Evolutionary conservation across 257 asterid species (phyloP).

Genomic region (Dorcoceras hygrometricum): DNA sequence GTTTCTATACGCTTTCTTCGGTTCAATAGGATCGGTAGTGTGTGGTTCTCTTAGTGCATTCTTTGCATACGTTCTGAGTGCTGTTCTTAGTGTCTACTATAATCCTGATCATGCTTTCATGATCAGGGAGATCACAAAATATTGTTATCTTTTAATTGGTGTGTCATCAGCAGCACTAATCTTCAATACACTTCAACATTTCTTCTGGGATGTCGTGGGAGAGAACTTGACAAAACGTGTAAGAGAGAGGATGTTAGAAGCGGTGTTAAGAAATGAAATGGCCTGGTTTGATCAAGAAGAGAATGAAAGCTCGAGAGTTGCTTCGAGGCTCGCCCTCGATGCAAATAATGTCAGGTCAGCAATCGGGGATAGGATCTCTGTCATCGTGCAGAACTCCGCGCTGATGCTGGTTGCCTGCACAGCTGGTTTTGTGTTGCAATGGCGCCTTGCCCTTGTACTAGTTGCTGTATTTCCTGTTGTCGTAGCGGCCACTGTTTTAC

Average conservation of each 20-base stretch:
- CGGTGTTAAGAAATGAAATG: slow-evolving; percentile 79
- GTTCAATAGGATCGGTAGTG: slow-evolving; percentile 80
- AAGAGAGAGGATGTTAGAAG: slow-evolving; percentile 74
- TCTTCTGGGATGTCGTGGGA: slow-evolving; percentile 90
- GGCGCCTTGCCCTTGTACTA: slow-evolving; percentile 91
- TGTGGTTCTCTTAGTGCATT: slow-evolving; percentile 92
- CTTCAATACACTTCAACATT: slow-evolving; percentile 83
- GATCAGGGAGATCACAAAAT: slow-evolving; percentile 72
- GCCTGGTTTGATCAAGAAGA: slow-evolving; percentile 97
- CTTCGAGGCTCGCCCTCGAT: slow-evolving; percentile 86
- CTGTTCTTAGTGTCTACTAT: slow-evolving; percentile 86
- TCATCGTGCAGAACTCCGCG: slow-evolving; percentile 92
- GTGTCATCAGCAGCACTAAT: slow-evolving; percentile 89
- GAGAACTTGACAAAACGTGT: slow-evolving; percentile 83
- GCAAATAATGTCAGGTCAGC: slow-evolving; percentile 91
- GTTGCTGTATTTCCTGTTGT: slow-evolving; percentile 84
- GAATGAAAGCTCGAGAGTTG: slow-evolving; percentile 76
- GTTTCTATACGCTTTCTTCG: slow-evolving; percentile 75
- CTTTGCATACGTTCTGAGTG: slow-evolving; percentile 85
- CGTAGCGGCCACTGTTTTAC: slow-evolving; percentile 89
- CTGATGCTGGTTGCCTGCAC: slow-evolving; percentile 96
- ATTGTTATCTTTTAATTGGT: slow-evolving; percentile 84
- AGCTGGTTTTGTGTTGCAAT: slow-evolving; percentile 88
- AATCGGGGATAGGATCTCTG: slow-evolving; percentile 84
- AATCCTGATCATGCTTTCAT: slow-evolving; percentile 68